Base-by-base conservation (phyloP, 768 basidiomycete species). In the Hygrophoropsis aurantiaca region DNA sequence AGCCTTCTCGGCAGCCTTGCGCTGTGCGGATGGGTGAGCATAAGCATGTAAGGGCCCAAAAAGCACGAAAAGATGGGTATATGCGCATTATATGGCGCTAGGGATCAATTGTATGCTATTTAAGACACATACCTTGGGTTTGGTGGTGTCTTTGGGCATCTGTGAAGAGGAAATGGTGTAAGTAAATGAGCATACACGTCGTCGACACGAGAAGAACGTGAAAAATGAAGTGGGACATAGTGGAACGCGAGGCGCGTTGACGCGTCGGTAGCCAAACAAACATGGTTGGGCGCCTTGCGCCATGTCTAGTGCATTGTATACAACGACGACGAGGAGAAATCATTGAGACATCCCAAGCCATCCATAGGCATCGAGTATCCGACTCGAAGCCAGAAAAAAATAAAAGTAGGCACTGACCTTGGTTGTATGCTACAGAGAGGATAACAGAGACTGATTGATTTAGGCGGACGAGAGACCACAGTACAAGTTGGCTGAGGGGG, bases 131-230 rank as follows among this genome's bases (percentile, higher is more conserved):
- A 87, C 86, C 74, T 81, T 87, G 54, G 82, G 74, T 70, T 87
- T 85, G 34, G 81, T 71, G 32, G 79, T 67, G 66, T 82, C 87
- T 68, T 89, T 90, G 56, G 88, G 87, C 89, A 90, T 91, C 84
- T 81, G 60, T 56, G 60, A 44, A 55, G 57, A 45, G 57, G 59
- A 59, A 60, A 50, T 52, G 53, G 56, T 24, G 54, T 75, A 51
- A 75, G 68, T 46, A 57, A 49, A 51, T 55, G 51, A 60, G 68
- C 66, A 58, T 54, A 70, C 69, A 77, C 73, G 72, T 68, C 65
- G 52, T 60, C 57, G 51, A 45, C 56, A 55, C 54, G 63, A 51
- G 54, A 68, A 56, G 50, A 24, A 52, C 40, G 3, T 20, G 33
- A 13, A 39, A 40, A 37, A 42, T 35, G 30, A 52, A 56, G 51